phyloP scores from a whole-genome alignment of 768 basidiomycete species.

The Russula emetica region DNA sequence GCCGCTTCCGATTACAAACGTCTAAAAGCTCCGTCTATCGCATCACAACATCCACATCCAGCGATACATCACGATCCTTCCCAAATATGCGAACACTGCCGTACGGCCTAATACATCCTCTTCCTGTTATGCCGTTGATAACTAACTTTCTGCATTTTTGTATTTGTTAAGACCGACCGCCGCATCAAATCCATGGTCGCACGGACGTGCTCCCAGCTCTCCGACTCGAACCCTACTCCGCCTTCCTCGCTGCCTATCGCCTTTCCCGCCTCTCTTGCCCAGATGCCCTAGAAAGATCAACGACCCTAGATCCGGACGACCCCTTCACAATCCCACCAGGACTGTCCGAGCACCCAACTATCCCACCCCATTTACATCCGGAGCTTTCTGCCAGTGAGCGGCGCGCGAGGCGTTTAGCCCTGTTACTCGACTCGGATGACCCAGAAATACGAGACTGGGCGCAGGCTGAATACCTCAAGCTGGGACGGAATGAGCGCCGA shows the following conservation, averaged over 20 bases:
- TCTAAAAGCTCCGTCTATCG: neutral
- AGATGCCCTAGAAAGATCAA: constrained; percentile 15
- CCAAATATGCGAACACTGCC: constrained; percentile 19
- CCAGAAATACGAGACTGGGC: constrained; percentile 27
- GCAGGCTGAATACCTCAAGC: constrained; percentile 28
- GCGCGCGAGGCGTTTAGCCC: constrained; percentile 25
- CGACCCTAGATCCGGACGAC: constrained; percentile 8
- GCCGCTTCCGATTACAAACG: constrained; percentile 5
- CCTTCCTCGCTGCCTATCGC: constrained; percentile 28
- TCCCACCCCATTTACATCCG: constrained; percentile 25
- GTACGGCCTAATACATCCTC: constrained; percentile 4
- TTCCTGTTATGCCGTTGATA: neutral
- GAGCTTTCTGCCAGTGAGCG: constrained; percentile 14
- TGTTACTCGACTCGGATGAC: constrained; percentile 27
- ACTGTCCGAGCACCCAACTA: constrained; percentile 4
- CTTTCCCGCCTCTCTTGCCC: constrained; percentile 24
- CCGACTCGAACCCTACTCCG: constrained; percentile 27
- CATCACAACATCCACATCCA: neutral
- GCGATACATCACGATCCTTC: constrained; percentile 14
- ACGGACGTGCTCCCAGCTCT: constrained; percentile 28
- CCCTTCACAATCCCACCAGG: constrained; percentile 11
- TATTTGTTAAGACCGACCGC: constrained; percentile 12
- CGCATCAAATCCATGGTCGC: constrained; percentile 26
- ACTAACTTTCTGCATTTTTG: neutral
- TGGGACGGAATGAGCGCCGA: constrained; percentile 17